Evolutionary conservation across 192 early-diverging fungal genomes (phyloP).

Genomic region (Globomyces pollinis-pini): DNA sequence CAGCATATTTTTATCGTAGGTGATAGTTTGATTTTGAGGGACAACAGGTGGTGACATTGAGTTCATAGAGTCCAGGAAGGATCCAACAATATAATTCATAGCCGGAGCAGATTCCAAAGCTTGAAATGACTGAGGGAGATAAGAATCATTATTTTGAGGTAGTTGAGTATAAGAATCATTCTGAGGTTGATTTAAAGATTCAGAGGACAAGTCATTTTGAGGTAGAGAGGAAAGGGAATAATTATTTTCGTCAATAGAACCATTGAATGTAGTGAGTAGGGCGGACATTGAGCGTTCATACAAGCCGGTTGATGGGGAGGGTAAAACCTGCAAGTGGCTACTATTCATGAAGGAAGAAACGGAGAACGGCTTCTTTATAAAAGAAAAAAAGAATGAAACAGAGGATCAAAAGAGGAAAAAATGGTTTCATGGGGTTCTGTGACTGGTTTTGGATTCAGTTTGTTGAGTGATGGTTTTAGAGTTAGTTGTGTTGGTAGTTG

Average conservation of each 20-base stretch:
- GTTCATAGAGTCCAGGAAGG: slow-evolving; percentile 33
- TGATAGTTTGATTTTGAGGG: slow-evolving; percentile 10
- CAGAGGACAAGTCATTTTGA: neutral
- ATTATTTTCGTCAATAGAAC: slow-evolving; percentile 12
- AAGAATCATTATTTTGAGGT: neutral
- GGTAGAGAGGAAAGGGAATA: neutral
- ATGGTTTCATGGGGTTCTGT: too few relatives aligned
- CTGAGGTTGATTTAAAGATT: neutral
- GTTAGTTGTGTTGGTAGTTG: too few relatives aligned
- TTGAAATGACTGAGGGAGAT: slow-evolving; percentile 1
- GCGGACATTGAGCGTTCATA: slow-evolving; percentile 35
- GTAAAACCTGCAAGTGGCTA: too few relatives aligned
- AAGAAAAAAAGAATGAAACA: too few relatives aligned
- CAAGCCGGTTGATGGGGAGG: slow-evolving; percentile 27
- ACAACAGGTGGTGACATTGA: slow-evolving; percentile 9
- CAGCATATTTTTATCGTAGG: slow-evolving; percentile 36
- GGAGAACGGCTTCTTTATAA: too few relatives aligned
- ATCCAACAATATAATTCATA: slow-evolving; percentile 35
- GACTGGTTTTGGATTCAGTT: too few relatives aligned
- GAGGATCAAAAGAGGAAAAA: too few relatives aligned
- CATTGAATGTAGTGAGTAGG: slow-evolving; percentile 29
- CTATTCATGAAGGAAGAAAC: too few relatives aligned
- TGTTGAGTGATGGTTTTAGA: too few relatives aligned
- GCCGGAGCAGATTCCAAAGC: slow-evolving; percentile 15
- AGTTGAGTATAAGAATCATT: too few relatives aligned